Percentiles rank a stretch among this genome's conserved stretches.
Evolutionary conservation across 148 eudicot genomes (phyloP).

Genomic region (Limonium bicolor): DNA sequence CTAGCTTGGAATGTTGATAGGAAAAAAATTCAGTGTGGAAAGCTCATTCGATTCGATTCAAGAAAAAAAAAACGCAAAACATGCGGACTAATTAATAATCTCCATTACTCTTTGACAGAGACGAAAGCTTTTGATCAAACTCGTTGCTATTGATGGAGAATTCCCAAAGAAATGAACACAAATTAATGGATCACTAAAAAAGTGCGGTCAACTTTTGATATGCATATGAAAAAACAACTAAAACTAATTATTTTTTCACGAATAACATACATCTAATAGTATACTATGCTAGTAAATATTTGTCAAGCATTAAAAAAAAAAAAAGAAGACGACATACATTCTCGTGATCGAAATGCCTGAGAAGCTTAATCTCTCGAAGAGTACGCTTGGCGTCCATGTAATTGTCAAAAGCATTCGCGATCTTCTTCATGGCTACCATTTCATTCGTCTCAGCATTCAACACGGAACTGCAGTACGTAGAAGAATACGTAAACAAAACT

Average conservation of each 20-base stretch:
- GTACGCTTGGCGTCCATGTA: constrained; percentile 93
- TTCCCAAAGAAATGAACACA: background rate
- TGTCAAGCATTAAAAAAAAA: background rate
- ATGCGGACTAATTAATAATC: too few relatives aligned
- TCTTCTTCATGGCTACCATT: constrained; percentile 94
- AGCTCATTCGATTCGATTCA: background rate
- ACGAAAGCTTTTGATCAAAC: background rate
- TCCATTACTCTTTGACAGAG: too few relatives aligned
- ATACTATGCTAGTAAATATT: background rate
- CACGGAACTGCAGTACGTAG: constrained; percentile 35
- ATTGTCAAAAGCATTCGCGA: constrained; percentile 88
- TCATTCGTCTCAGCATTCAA: constrained; percentile 71
- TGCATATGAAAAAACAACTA: background rate
- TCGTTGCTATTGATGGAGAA: background rate
- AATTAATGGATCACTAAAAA: too few relatives aligned
- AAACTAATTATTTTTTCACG: background rate
- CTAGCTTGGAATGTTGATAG: background rate
- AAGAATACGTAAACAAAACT: background rate
- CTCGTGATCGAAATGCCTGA: constrained; percentile 86
- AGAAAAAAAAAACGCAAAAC: too few relatives aligned
- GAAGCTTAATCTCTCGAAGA: constrained; percentile 88
- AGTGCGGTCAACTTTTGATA: too few relatives aligned
- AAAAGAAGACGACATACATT: constrained; percentile 26
- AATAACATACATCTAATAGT: background rate
- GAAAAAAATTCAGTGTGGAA: background rate